Percentiles rank a stretch among this genome's conserved stretches.
Evolutionary conservation across 495 filamentous ascomycete genomes (phyloP).

Genomic region (Lasiosphaeria ovina): DNA sequence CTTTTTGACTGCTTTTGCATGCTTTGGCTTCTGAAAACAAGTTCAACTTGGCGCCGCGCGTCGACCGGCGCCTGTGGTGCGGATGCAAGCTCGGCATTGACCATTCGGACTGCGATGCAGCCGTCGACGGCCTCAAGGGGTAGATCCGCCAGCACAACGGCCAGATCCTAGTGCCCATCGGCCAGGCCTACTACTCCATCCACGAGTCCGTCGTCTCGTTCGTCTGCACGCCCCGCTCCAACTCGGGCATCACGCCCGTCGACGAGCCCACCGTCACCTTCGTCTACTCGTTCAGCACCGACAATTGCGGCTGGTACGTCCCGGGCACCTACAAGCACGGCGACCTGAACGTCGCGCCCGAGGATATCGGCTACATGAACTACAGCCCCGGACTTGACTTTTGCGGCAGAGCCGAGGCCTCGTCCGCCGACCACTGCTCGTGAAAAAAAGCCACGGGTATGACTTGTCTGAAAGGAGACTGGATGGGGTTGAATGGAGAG

Average conservation of each 20-base stretch:
- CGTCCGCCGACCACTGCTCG: too few relatives aligned
- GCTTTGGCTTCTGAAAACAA: too few relatives aligned
- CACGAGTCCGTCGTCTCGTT: neutral
- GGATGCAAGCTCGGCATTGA: neutral
- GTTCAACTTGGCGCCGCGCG: too few relatives aligned
- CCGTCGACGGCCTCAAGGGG: neutral
- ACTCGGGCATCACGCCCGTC: neutral
- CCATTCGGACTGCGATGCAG: neutral
- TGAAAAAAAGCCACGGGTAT: too few relatives aligned
- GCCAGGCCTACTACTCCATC: neutral
- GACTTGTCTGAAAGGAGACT: too few relatives aligned
- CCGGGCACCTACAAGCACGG: neutral
- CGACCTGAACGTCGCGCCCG: neutral
- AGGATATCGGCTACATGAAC: neutral
- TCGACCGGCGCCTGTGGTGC: neutral
- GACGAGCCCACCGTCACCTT: neutral
- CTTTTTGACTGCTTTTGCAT: too few relatives aligned
- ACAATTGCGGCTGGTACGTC: neutral
- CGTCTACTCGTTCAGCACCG: neutral
- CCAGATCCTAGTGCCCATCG: neutral
- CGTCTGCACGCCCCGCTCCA: neutral
- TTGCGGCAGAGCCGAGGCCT: neutral
- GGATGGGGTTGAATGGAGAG: too few relatives aligned
- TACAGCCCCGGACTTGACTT: neutral
- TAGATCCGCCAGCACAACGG: neutral